Conservation (phyloP, 495 filamentous ascomycete species). For the Acidiella bohemica region DNA sequence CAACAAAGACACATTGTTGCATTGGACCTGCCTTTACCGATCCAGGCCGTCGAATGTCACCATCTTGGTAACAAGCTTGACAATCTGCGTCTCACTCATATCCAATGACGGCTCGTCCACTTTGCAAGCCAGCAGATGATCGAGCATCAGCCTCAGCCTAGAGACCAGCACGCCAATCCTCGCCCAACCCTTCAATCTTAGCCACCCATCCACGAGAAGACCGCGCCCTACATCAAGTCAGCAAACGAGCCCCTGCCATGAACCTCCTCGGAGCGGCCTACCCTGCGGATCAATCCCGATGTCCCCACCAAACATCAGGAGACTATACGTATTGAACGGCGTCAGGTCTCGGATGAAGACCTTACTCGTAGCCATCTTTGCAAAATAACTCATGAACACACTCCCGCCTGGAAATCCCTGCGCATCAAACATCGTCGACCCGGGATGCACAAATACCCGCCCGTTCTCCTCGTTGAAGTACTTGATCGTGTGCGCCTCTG, state of each 20-base stretch:
- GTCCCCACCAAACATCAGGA: slow-evolving; percentile 78
- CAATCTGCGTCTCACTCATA: slow-evolving; percentile 48
- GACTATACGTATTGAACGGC: slow-evolving; percentile 83
- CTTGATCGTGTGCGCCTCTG: slow-evolving; percentile 79
- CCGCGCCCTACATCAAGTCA: no score
- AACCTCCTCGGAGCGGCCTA: no score
- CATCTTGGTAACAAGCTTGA: slow-evolving; percentile 60
- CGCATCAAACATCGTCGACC: slow-evolving; percentile 69
- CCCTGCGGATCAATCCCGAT: slow-evolving; percentile 79
- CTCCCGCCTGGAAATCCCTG: slow-evolving; percentile 57
- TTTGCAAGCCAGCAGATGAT: slow-evolving; percentile 61
- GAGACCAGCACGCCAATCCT: slow-evolving; percentile 83
- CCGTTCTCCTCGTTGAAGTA: slow-evolving; percentile 80
- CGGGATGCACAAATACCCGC: slow-evolving; percentile 83
- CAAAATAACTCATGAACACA: slow-evolving; percentile 71
- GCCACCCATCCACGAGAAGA: slow-evolving; percentile 84
- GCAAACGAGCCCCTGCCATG: no score
- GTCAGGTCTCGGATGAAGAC: slow-evolving; percentile 78
- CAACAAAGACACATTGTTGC: no score
- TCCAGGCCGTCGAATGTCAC: slow-evolving; percentile 84
- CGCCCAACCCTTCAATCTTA: slow-evolving; percentile 83
- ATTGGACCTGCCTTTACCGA: no score
- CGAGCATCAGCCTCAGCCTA: slow-evolving; percentile 70
- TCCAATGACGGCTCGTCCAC: slow-evolving; percentile 60
- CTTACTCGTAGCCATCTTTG: slow-evolving; percentile 80